phyloP scores from a whole-genome alignment of 129 eudicot species.

The Heracleum sosnowskyi region DNA sequence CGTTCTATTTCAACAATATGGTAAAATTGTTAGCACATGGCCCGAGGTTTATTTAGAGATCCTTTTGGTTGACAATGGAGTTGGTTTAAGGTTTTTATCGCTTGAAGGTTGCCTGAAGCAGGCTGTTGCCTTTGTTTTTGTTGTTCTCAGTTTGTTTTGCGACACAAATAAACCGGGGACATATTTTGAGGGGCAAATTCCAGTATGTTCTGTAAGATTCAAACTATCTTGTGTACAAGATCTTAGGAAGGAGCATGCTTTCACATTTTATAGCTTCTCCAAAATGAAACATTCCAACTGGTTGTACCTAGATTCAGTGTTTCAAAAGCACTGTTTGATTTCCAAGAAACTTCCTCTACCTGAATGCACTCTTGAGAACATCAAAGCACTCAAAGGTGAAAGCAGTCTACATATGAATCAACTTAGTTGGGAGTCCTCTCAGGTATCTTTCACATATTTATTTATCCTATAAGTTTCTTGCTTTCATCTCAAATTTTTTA shows the following conservation, averaged over 20 bases:
- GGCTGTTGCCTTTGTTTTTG: conserved; percentile 53
- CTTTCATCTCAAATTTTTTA: no score
- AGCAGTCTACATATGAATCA: no score
- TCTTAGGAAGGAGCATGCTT: conserved; percentile 38
- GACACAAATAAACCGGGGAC: conserved; percentile 30
- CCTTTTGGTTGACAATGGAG: conserved; percentile 64
- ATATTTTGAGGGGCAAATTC: conserved; percentile 36
- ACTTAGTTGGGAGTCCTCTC: no score
- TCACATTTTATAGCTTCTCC: conserved; percentile 48
- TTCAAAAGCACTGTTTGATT: no score
- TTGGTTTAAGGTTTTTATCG: conserved; percentile 62
- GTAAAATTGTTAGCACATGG: conserved; percentile 18
- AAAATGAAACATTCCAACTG: no score
- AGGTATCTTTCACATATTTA: no score
- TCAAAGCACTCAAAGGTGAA: no score
- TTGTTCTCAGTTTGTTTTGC: conserved; percentile 43
- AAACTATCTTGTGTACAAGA: conserved; percentile 40
- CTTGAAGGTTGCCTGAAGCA: conserved; percentile 71
- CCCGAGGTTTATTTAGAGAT: conserved; percentile 70
- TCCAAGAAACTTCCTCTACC: no score
- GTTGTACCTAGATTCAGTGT: no score
- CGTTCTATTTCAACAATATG: no score
- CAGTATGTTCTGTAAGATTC: conserved; percentile 67
- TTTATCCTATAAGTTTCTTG: no score
- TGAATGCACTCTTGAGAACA: no score